Conservation (phyloP, 2,329 filamentous ascomycete species). For the Ophiostoma triangulosporum region DNA sequence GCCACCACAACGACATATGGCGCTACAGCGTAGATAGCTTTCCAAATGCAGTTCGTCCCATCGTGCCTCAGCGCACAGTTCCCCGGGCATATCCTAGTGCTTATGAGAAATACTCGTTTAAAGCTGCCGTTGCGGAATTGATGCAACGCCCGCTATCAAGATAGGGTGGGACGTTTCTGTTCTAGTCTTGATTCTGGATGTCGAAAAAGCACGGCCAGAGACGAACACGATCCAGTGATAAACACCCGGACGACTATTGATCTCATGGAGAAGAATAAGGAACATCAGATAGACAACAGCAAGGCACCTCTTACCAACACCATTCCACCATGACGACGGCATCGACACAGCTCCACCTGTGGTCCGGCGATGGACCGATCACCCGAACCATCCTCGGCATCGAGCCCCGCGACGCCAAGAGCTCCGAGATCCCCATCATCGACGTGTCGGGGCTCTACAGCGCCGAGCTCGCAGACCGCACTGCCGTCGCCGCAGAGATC, state of each 20-base stretch:
- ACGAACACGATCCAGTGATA: neutral
- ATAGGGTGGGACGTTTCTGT: no score
- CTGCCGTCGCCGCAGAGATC: neutral
- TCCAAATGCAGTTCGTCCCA: no score
- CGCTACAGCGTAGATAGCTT: no score
- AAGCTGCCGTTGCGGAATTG: no score
- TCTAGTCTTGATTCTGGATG: no score
- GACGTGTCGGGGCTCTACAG: conserved; percentile 9
- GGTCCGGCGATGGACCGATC: conserved; percentile 23
- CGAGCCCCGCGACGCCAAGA: conserved; percentile 13
- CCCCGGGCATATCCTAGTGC: no score
- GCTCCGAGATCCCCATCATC: conserved; percentile 11
- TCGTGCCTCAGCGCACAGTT: no score
- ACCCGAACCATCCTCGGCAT: conserved; percentile 22
- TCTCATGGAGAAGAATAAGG: neutral
- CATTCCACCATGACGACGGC: neutral
- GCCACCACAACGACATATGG: no score
- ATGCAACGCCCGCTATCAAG: no score
- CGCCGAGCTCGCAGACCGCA: neutral
- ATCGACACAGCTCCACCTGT: neutral
- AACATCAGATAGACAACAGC: neutral
- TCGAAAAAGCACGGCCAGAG: neutral
- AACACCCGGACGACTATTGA: neutral
- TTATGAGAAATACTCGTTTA: no score
- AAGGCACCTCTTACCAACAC: neutral